Percentiles rank a stretch among this genome's conserved stretches.
These are phyloP conservation scores for Davidsoniella eucalypti DNA, from an alignment of 2,329 filamentous ascomycete genomes.

Conservation along the genomic window DNA sequence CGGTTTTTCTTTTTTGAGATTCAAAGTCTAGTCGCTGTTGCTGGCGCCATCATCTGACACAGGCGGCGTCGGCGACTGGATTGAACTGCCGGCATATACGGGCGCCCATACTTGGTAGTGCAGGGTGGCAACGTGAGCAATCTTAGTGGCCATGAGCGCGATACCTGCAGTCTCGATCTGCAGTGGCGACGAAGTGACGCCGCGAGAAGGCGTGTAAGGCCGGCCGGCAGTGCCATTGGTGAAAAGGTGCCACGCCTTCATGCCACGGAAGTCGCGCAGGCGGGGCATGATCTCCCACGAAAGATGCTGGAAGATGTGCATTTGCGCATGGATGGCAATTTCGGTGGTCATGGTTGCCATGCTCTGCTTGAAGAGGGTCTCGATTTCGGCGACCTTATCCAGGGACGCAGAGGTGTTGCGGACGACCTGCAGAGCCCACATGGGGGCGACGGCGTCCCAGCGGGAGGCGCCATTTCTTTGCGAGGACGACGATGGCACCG, in stretches of 20 bases:
- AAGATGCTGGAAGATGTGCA: conserved; percentile 28
- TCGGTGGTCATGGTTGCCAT: conserved; percentile 29
- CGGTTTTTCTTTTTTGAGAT: too few relatives aligned
- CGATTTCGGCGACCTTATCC: conserved; percentile 30
- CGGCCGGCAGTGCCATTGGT: conserved; percentile 30
- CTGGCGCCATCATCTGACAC: neutral
- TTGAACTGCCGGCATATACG: conserved; percentile 14
- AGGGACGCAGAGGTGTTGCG: conserved; percentile 36
- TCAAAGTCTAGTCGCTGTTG: too few relatives aligned
- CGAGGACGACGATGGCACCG: conserved; percentile 24
- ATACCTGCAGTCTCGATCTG: conserved; percentile 34
- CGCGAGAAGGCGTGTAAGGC: conserved; percentile 15
- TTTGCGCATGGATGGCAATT: conserved; percentile 26
- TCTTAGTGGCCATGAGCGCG: conserved; percentile 54
- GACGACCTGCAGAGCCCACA: conserved; percentile 41
- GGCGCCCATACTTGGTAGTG: conserved; percentile 83
- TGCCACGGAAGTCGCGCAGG: conserved; percentile 11
- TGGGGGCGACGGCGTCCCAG: conserved; percentile 36
- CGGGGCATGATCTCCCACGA: conserved; percentile 18
- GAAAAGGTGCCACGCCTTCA: conserved; percentile 25
- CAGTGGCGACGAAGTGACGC: conserved; percentile 22
- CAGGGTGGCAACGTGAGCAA: conserved; percentile 69
- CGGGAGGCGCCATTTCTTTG: conserved; percentile 23
- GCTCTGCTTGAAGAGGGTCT: conserved; percentile 29
- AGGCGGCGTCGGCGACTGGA: neutral